These are phyloP conservation scores for Aspergillus bridgeri DNA, from an alignment of 495 filamentous ascomycete species.

Conservation along the genomic window DNA sequence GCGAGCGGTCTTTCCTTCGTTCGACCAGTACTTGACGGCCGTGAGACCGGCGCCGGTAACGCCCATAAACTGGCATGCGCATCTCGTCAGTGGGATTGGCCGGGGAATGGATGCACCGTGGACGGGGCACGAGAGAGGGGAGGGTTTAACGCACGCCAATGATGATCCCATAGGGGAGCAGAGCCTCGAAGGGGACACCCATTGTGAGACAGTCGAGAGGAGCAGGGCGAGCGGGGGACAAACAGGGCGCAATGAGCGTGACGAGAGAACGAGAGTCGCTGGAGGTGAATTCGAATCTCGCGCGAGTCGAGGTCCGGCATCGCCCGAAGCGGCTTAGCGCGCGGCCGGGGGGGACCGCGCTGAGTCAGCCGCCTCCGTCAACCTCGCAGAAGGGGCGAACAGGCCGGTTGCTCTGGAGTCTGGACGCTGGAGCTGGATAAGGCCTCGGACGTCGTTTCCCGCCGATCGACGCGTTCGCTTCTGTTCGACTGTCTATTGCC, in stretches of 20 bases:
- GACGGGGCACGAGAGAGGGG: slow-evolving; percentile 5
- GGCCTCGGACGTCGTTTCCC: slow-evolving; percentile 24
- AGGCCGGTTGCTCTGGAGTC: slow-evolving; percentile 34
- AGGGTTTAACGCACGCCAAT: slow-evolving; percentile 58
- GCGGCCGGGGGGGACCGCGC: slow-evolving; percentile 15
- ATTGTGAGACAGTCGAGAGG: slow-evolving; percentile 48
- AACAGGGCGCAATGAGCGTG: not conserved
- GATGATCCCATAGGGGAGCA: slow-evolving; percentile 93
- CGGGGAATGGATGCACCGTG: slow-evolving; percentile 3
- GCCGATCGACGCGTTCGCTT: slow-evolving; percentile 38
- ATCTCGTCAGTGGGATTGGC: slow-evolving; percentile 5
- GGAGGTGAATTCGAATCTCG: slow-evolving; percentile 6
- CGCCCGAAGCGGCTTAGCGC: slow-evolving; percentile 40
- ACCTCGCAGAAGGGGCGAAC: slow-evolving; percentile 44
- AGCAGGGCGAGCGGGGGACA: not conserved
- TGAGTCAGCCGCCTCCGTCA: slow-evolving; percentile 46
- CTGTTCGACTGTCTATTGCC: slow-evolving; percentile 11
- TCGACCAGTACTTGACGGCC: slow-evolving; percentile 70
- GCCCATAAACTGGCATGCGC: slow-evolving; percentile 75
- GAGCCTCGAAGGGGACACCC: slow-evolving; percentile 93
- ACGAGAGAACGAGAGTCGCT: slow-evolving; percentile 2
- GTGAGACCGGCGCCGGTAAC: slow-evolving; percentile 73
- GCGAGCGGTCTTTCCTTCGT: slow-evolving; percentile 82
- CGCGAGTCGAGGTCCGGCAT: slow-evolving; percentile 24
- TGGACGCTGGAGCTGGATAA: slow-evolving; percentile 19